Evolutionary conservation across 352 stramenopile genomes (phyloP).

Genomic region (Phytophthora fragariae): DNA sequence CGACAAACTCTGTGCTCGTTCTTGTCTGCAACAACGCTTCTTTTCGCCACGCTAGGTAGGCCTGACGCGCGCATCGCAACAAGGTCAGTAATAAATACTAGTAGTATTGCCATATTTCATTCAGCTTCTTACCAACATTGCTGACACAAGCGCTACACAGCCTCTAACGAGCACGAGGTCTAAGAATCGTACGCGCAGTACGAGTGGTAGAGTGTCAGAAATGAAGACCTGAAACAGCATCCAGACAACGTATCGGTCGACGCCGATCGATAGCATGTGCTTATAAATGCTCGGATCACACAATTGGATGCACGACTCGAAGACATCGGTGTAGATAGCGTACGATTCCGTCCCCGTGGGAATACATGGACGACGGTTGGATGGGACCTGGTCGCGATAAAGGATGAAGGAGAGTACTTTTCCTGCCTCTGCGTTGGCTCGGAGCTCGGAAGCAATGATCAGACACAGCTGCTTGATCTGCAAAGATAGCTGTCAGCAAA

Average conservation of each 20-base stretch:
- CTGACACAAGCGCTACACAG: conserved; percentile 52
- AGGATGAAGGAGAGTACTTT: conserved; percentile 61
- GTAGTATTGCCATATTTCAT: not conserved
- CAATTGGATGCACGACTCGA: conserved; percentile 53
- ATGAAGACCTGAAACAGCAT: conserved; percentile 48
- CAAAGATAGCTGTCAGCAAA: not conserved
- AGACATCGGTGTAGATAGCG: conserved; percentile 52
- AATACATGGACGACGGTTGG: conserved; percentile 53
- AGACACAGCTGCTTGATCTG: conserved; percentile 33
- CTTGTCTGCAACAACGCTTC: conserved; percentile 41
- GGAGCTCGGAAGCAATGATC: conserved; percentile 52
- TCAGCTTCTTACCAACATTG: conserved; percentile 38
- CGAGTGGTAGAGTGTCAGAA: conserved; percentile 41
- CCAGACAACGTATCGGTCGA: conserved; percentile 48
- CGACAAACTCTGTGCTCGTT: conserved; percentile 33
- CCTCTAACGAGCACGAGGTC: conserved; percentile 57
- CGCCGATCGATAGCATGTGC: conserved; percentile 44
- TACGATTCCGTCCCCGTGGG: conserved; percentile 43
- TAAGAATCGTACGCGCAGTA: conserved; percentile 53
- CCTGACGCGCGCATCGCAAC: conserved; percentile 7
- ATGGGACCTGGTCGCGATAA: conserved; percentile 57
- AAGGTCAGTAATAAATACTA: not conserved
- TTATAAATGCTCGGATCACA: conserved; percentile 46
- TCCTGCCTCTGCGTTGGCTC: conserved; percentile 41
- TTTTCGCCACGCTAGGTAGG: conserved; percentile 46